Base-by-base conservation (phyloP, 345 rosid genomes). In the Pugionium cornutum region DNA sequence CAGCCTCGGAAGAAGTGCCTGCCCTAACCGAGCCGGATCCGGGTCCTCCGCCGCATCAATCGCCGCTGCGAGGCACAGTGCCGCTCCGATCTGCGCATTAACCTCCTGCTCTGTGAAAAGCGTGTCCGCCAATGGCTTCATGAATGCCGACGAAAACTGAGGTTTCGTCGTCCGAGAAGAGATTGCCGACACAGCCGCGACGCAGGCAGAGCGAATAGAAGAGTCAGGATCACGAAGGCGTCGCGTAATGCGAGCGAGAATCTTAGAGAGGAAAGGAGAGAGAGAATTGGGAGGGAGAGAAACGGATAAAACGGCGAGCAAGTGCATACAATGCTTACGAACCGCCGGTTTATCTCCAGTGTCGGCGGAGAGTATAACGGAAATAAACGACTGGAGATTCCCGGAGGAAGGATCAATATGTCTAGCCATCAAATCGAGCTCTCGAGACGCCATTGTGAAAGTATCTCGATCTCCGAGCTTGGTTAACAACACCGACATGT, bases 391-490 rank as follows among this genome's bases (percentile, higher is more conserved):
- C 11, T 92, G 71, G 59, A 89, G 84, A 2, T 58, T 66, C 4
- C 85, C 73, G 54, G 83, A 25, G 43, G 81, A 10, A 29, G 77
- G 64, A 64, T 86, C 96, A 9, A 89, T 83, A 3, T 77, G 68
- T 55, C 73, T 74, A 40, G 89, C 91, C 11, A 92, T 72, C 52
- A 84, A 78, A 9, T 86, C 86, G 5, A 92, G 91, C 83, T 92
- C 96, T 0, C 83, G 56, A 28, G 86, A 83, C 1, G 97, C 94
- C 56, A 76, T 62, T 48, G 89, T 56, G 79, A 80, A 81, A 28
- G 97, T 92, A 72, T 92, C 98, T 26, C 95, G 76, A 83, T 92
- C 95, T 4, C 92, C 82, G 33, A 92, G 92, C 82, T 92, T 92
- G 3, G 82, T 77, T 44, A 88, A 74, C 47, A 87, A 72, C 9